Base-by-base conservation (phyloP, 139 green algal species). In the Chlorella sorokiniana region DNA sequence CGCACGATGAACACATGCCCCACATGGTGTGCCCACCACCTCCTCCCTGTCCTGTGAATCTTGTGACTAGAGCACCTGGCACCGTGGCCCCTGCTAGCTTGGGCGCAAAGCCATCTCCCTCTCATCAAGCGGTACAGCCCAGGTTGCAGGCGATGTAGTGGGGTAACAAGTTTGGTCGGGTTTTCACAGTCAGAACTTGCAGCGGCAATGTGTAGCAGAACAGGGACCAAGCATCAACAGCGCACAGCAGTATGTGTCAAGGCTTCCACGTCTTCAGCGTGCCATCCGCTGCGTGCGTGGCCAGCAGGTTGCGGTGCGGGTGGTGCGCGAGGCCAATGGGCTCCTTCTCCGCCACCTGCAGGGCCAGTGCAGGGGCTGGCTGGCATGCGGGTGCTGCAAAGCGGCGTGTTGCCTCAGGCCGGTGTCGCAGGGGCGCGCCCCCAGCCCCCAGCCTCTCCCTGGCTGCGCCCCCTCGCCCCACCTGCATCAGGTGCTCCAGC, bases 241-340 rank as follows among this genome's bases (percentile, higher is more conserved):
- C n/a, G 9, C n/a, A n/a, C n/a, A n/a, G n/a, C n/a, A n/a, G n/a
- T n/a, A n/a, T n/a, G n/a, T n/a, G 16, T 80, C 54, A 82, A 1
- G 87, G 76, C 65, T 89, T 94, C 93, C 94, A 99, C 20, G 94
- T 90, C 83, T 95, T 95, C 16, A 99, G 76, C 22, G 87, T 85
- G 10, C 95, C 93, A 22, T 97, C 94, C 44, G 91, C 87, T 0
- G 89, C 90, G 48, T 84, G 97, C 0, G 93, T 98, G 29, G 95
- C 96, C 33, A 99, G n/a, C 62, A 98, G 75, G 81, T 99, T 99
- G 35, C 94, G 88, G 83, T 96, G 92, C 2, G 96, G 96, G 87
- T 99, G 96, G 82, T 98, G 95, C 6, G 87, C 83, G 23, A 99
- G 38, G 18, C 96, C 94, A 76, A 99, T 98, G 18, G 93, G 85